phyloP scores from a whole-genome alignment of 805 yeast species.

The Hanseniaspora singularis region DNA sequence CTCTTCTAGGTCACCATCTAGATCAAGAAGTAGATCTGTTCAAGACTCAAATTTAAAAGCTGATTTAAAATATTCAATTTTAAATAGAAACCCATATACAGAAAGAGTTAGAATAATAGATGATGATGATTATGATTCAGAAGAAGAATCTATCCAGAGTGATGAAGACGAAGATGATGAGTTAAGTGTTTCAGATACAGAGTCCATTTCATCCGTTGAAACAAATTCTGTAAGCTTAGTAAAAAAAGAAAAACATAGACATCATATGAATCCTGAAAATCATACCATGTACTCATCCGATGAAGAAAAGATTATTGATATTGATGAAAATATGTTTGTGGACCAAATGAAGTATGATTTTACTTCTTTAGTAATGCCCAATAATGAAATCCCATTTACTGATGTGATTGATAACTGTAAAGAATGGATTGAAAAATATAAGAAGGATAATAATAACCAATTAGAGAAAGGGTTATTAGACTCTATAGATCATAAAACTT shows the following conservation, averaged over 20 bases:
- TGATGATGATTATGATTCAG: neutral
- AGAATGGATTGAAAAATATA: conserved; percentile 7
- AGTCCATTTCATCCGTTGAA: neutral
- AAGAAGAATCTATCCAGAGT: neutral
- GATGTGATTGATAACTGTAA: conserved; percentile 3
- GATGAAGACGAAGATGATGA: neutral
- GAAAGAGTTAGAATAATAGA: conserved; percentile 8
- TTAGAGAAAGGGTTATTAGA: neutral
- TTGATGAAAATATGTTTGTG: conserved; percentile 7
- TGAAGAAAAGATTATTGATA: conserved; percentile 12
- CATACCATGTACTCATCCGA: conserved; percentile 1
- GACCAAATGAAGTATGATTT: conserved; percentile 6
- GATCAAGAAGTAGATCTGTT: conserved; percentile 10
- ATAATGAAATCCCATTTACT: conserved; percentile 3
- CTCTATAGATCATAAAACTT: conserved; percentile 6
- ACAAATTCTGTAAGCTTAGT: neutral
- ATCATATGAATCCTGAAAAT: too few species aligned
- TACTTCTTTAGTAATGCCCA: conserved; percentile 9
- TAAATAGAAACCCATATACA: conserved; percentile 10
- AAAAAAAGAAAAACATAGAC: neutral
- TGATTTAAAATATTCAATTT: conserved; percentile 6
- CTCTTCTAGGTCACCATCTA: neutral
- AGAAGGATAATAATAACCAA: conserved; percentile 8
- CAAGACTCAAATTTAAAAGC: conserved; percentile 8
- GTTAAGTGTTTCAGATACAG: neutral